Percentiles rank a stretch among this genome's conserved stretches.
phyloP scores from a whole-genome alignment of 2,329 filamentous ascomycete species.

The Epicoccum sorghinum region DNA sequence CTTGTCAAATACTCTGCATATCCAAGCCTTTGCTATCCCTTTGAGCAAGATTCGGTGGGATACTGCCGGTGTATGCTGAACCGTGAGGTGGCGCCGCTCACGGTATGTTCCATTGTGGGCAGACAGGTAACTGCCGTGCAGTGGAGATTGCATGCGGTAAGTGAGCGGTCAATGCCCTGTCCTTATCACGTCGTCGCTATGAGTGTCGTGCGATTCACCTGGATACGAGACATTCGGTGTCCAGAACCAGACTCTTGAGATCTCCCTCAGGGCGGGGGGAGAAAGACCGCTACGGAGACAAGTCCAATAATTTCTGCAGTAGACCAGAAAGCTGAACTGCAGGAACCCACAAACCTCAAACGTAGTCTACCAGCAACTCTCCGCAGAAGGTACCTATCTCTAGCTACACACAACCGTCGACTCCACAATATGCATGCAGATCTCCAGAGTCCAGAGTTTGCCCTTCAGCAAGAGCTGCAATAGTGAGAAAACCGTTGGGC shows the following conservation, averaged over 20 bases:
- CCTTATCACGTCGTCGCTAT: not conserved
- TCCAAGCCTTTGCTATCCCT: not conserved
- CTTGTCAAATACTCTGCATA: conserved; percentile 5
- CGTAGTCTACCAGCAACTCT: not conserved
- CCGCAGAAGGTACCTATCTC: not conserved
- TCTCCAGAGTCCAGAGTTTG: not conserved
- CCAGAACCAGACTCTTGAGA: not conserved
- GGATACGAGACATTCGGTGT: not conserved
- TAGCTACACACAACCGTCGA: not conserved
- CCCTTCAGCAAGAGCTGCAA: not conserved
- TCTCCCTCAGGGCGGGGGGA: not conserved
- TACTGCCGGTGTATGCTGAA: too few species aligned
- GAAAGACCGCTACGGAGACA: not conserved
- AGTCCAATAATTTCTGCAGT: not conserved
- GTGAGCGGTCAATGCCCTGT: too few species aligned
- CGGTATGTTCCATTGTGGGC: not conserved
- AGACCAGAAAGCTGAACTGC: not conserved
- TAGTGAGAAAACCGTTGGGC: not conserved
- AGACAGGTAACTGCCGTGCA: not conserved
- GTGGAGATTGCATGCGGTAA: not conserved
- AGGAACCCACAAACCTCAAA: not conserved
- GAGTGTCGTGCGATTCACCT: not conserved
- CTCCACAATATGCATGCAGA: conserved; percentile 1
- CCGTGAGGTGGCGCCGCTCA: too few species aligned
- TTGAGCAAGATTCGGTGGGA: not conserved